Conservation (phyloP, 228 moss, liverwort and hornwort species). For the Sphagnum magellanicum region DNA sequence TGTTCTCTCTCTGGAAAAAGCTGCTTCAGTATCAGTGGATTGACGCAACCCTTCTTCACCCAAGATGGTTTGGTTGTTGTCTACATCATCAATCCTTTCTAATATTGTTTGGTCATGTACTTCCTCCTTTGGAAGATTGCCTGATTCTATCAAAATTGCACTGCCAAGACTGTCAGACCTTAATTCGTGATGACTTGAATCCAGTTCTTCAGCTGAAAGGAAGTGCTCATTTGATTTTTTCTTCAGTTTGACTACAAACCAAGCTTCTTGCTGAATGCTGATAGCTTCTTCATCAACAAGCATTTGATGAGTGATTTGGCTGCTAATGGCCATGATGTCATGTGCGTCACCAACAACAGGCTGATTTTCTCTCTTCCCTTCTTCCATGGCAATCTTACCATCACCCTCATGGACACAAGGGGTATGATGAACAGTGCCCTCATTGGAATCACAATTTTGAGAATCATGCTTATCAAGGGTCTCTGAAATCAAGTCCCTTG, state of each 20-base stretch:
- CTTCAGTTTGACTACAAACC: constrained; percentile 18
- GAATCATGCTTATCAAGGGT: too few species aligned
- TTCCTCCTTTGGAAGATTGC: too few species aligned
- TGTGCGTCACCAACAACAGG: too few species aligned
- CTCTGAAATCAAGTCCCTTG: too few species aligned
- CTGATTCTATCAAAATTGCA: constrained; percentile 1
- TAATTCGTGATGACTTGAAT: constrained; percentile 1
- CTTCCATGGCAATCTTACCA: too few species aligned
- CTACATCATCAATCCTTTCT: constrained; percentile 1
- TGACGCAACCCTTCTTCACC: constrained; percentile 1
- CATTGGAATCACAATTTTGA: too few species aligned
- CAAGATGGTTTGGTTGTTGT: constrained; percentile 4
- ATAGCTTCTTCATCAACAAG: constrained; percentile 7
- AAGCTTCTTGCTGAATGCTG: constrained; percentile 12
- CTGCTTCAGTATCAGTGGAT: not conserved
- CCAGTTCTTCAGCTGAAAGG: constrained; percentile 9
- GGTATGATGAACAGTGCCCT: too few species aligned
- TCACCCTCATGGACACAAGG: too few species aligned
- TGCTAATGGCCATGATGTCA: too few species aligned
- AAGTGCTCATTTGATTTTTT: constrained; percentile 19
- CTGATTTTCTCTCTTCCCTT: too few species aligned
- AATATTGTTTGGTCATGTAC: not conserved
- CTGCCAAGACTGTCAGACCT: constrained; percentile 2
- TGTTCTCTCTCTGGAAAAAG: not conserved
- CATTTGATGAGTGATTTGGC: not conserved